Evolutionary conservation across 805 yeast genomes (phyloP), one percentile per base, ranked within the genome.

Genomic region (Candida dajiaensis): DNA sequence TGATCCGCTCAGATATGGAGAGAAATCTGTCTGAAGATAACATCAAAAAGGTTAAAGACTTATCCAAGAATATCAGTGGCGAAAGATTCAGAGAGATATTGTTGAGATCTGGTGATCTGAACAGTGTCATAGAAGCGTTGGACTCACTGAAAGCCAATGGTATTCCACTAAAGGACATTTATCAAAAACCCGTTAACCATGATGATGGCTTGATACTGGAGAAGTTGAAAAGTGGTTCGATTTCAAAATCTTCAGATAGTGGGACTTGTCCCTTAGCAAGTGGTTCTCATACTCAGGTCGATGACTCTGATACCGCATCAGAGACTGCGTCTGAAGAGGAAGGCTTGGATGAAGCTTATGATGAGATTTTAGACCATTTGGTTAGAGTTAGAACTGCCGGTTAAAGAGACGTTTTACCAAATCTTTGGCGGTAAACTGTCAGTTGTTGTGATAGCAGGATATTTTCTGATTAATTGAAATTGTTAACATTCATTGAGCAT

Each of bases 141-240:
- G 68, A 67, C 40, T 63, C 65, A 26, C 52, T 75, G 46, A 71
- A 71, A 46, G 59, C 55, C 9, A 60, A 64, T 26, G 78, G 78
- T 5, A 64, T 73, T 15, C 58, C 68, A 18, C 48, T 74, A n/a
- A 65, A 67, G 29, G 55, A 57, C 16, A 51, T 60, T 9, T 68
- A 67, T 23, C 48, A 59, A 25, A 66, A 59, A 36, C 48, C 41
- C 13, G 31, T 12, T 15, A 18, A 45, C 2, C 45, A 31, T 8
- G 35, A 21, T 2, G 11, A 36, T 4, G 44, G 38, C 11, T 36
- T 57, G 21, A 56, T 52, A 18, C 10, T 53, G 15, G 62, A 59
- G 29, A 56, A 59, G 1, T 28, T 49, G 40, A 49, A 45, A 33
- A 57, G 53, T 40, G 52, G 59, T 1, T 47, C 38, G 1, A 23